Conservation (phyloP, 2,329 filamentous ascomycete species). For the Penicillium concentricum region DNA sequence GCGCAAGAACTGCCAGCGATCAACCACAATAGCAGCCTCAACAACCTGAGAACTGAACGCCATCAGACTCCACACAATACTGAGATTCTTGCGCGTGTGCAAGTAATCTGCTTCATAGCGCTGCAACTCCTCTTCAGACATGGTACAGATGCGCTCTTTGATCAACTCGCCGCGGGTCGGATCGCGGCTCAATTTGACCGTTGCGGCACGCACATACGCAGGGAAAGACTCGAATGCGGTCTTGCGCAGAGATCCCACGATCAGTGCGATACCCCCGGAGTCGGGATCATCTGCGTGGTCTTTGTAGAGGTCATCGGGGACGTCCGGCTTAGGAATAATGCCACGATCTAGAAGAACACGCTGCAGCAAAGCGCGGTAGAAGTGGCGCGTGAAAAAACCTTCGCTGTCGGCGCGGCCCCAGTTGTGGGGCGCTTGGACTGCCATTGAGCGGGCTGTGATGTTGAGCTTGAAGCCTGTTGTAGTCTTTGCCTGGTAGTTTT, state of each 20-base stretch:
- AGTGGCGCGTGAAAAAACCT: slow-evolving; percentile 87
- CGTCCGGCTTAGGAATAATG: slow-evolving; percentile 62
- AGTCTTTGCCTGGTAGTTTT: slow-evolving; percentile 53
- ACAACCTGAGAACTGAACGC: slow-evolving; percentile 88
- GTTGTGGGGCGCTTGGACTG: slow-evolving; percentile 90
- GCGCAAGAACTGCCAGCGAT: slow-evolving; percentile 81
- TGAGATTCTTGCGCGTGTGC: slow-evolving; percentile 73
- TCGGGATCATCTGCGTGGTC: slow-evolving; percentile 17
- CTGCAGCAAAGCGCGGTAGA: slow-evolving; percentile 86
- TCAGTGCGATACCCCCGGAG: slow-evolving; percentile 64
- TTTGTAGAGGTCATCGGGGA: slow-evolving; percentile 30
- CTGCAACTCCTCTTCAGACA: slow-evolving; percentile 74
- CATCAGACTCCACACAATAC: slow-evolving; percentile 91
- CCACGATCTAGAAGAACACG: slow-evolving; percentile 86
- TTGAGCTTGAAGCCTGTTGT: slow-evolving; percentile 74
- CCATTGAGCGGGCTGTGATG: slow-evolving; percentile 97
- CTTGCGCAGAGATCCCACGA: slow-evolving; percentile 83
- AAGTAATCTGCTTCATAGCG: slow-evolving; percentile 66
- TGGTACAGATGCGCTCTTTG: slow-evolving; percentile 60
- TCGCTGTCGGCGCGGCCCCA: slow-evolving; percentile 82
- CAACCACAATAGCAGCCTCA: slow-evolving; percentile 85
- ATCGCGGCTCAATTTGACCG: slow-evolving; percentile 69
- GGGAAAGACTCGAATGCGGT: slow-evolving; percentile 72
- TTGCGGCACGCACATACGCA: slow-evolving; percentile 76
- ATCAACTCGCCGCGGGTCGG: slow-evolving; percentile 62